Conservation (phyloP, 352 stramenopile species). For the Lagenidium giganteum region DNA sequence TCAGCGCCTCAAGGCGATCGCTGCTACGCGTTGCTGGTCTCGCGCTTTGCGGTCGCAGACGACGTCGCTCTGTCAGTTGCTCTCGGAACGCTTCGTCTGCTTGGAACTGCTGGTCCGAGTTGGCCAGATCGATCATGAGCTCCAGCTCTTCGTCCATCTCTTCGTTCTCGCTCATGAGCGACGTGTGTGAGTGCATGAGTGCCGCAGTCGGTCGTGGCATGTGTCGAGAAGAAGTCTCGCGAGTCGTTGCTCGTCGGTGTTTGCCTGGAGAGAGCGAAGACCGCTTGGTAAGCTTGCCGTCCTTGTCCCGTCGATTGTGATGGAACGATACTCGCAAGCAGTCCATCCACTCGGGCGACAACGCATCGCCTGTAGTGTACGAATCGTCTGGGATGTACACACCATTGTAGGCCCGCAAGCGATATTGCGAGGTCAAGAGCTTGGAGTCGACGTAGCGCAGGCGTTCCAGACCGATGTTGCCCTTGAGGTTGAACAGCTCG, state of each 20-base stretch:
- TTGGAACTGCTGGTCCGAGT: conserved; percentile 26
- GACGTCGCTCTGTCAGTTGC: background rate
- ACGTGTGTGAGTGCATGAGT: conserved; percentile 26
- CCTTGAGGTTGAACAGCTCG: conserved; percentile 83
- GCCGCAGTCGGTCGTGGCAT: background rate
- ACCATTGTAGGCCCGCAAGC: conserved; percentile 55
- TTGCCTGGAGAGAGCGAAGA: too few relatives aligned
- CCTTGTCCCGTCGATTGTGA: background rate
- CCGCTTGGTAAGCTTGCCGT: background rate
- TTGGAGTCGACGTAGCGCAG: conserved; percentile 72
- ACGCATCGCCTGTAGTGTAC: conserved; percentile 53
- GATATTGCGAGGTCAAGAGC: conserved; percentile 54
- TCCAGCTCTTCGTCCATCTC: conserved; percentile 73
- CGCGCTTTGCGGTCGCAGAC: too few relatives aligned
- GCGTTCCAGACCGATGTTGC: conserved; percentile 72
- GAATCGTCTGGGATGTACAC: conserved; percentile 68
- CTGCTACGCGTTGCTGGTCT: too few relatives aligned
- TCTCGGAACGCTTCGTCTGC: conserved; percentile 3
- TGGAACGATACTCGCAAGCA: conserved; percentile 39
- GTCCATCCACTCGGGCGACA: conserved; percentile 81
- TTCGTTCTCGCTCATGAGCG: conserved; percentile 36
- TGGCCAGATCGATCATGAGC: conserved; percentile 54
- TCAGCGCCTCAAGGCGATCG: too few relatives aligned
- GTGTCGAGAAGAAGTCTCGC: too few relatives aligned
- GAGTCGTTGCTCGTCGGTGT: too few relatives aligned